Evolutionary conservation across 2,329 filamentous ascomycete species (phyloP).

Genomic region (Trichoderma aggressivum): DNA sequence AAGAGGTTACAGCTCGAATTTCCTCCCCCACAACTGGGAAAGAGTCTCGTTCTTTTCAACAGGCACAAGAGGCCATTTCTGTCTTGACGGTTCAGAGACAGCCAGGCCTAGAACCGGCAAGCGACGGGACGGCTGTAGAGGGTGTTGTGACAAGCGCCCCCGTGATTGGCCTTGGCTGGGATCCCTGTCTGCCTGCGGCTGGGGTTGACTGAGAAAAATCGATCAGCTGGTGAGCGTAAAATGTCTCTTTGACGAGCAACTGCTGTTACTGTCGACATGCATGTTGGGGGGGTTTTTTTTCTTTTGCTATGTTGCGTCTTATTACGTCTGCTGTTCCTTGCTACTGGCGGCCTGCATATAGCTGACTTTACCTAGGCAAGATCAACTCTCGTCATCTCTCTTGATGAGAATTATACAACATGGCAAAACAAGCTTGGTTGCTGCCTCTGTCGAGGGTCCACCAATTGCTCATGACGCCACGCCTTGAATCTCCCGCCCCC

Average conservation of each 20-base stretch:
- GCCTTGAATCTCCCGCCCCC: not conserved
- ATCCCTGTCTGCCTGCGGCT: not conserved
- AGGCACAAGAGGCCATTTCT: not conserved
- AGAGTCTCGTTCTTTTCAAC: not conserved
- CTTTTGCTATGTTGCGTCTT: not conserved
- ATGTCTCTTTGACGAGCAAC: not conserved
- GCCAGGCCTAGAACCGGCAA: not conserved
- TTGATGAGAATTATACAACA: not conserved
- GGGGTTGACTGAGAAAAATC: not conserved
- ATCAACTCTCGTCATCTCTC: not conserved
- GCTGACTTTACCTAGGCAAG: not conserved
- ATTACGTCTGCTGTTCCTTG: not conserved
- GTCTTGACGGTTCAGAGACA: not conserved
- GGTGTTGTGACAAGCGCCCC: not conserved
- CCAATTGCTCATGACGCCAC: not conserved
- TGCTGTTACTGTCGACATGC: not conserved
- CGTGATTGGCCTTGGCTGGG: not conserved
- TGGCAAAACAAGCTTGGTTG: not conserved
- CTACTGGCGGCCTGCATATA: not conserved
- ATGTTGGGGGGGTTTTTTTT: not conserved
- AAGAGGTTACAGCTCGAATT: accelerated
- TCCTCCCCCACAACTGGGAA: not conserved
- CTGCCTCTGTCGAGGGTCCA: not conserved
- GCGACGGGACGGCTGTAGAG: not conserved
- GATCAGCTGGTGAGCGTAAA: not conserved